Evolutionary conservation across 139 green algal species (phyloP), one percentile per base, ranked within the genome.

Genomic region (Closterium sp.): DNA sequence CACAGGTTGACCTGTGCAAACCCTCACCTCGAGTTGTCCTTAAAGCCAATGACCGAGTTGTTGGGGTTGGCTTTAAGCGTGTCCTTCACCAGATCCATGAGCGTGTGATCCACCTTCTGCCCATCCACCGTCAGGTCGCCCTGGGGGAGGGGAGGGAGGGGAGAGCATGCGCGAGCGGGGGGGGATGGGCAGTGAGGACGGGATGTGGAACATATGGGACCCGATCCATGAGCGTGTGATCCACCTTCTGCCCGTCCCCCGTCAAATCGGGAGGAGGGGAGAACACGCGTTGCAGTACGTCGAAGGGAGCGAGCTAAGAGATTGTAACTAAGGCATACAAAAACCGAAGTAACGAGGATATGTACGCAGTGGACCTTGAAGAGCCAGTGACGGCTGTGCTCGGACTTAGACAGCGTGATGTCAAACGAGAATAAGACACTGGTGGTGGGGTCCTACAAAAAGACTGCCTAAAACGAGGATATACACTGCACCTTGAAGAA

Each of bases 21-120:
- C n/a, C n/a, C 85, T 33, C 32, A 93, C 91, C 83, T 92, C 23
- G 97, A 98, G 97, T 99, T 99, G 96, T 99, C 98, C 93, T 99
- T 98, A 96, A 99, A 99, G 31, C 96, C 98, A 32, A 99, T 98
- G 25, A 99, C 97, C 21, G 94, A 97, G 96, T 99, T 99, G 96
- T 96, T 96, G 28, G 95, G 95, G 95, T 97, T 97, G 55, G 92
- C 96, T n/a, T 95, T 93, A 85, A 97, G 94, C 1, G 97, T 97
- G 9, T 95, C 95, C 84, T 96, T 96, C 6, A 99, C 97, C 16
- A 99, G 95, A 64, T 97, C 84, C 89, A 99, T 96, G 9, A 99
- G 95, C 30, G 90, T 96, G 55, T 97, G 88, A 0, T 91, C 89
- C 91, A 95, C 93, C 21, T 91, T 90, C 86, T 97, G 89, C 23